Evolutionary conservation across 2,329 filamentous ascomycete genomes (phyloP).

Genomic region (Dryadomyces quercus-mongolicae): DNA sequence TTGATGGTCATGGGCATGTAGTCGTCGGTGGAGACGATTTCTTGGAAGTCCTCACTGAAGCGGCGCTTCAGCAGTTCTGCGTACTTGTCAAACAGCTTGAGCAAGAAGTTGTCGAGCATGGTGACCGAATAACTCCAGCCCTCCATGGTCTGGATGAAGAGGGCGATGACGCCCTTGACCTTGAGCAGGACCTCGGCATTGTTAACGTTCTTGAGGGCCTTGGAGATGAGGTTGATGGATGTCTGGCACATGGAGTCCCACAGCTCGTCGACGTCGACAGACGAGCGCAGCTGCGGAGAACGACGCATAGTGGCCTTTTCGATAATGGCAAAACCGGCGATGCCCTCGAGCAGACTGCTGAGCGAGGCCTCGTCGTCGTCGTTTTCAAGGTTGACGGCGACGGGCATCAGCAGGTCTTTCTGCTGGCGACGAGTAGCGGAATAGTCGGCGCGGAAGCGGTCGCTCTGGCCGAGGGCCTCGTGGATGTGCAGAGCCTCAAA

Average conservation of each 20-base stretch:
- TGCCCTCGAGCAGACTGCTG: slow-evolving; percentile 85
- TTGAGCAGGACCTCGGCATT: slow-evolving; percentile 87
- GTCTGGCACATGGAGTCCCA: slow-evolving; percentile 98
- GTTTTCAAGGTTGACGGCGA: slow-evolving; percentile 61
- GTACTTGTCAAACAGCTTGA: slow-evolving; percentile 90
- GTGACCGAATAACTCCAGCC: slow-evolving; percentile 83
- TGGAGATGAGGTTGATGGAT: slow-evolving; percentile 70
- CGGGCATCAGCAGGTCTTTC: slow-evolving; percentile 78
- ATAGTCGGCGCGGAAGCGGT: slow-evolving; percentile 85
- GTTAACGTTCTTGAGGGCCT: slow-evolving; percentile 64
- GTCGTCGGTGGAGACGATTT: slow-evolving; percentile 85
- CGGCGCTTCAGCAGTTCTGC: slow-evolving; percentile 78
- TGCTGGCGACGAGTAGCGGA: slow-evolving; percentile 81
- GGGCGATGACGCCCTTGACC: slow-evolving; percentile 81
- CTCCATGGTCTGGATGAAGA: slow-evolving; percentile 99
- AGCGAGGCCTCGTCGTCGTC: slow-evolving; percentile 79
- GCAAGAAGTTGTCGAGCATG: slow-evolving; percentile 68
- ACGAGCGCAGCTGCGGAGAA: slow-evolving; percentile 68
- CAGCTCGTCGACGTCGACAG: slow-evolving; percentile 88
- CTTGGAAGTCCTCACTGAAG: slow-evolving; percentile 93
- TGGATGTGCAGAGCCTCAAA: slow-evolving; percentile 96
- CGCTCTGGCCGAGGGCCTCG: slow-evolving; percentile 81
- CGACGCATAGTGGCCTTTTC: slow-evolving; percentile 88
- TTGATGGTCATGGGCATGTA: slow-evolving; percentile 99
- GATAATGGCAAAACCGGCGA: slow-evolving; percentile 92